phyloP scores from a whole-genome alignment of 2,329 filamentous ascomycete species.

The Bertia moriformis region DNA sequence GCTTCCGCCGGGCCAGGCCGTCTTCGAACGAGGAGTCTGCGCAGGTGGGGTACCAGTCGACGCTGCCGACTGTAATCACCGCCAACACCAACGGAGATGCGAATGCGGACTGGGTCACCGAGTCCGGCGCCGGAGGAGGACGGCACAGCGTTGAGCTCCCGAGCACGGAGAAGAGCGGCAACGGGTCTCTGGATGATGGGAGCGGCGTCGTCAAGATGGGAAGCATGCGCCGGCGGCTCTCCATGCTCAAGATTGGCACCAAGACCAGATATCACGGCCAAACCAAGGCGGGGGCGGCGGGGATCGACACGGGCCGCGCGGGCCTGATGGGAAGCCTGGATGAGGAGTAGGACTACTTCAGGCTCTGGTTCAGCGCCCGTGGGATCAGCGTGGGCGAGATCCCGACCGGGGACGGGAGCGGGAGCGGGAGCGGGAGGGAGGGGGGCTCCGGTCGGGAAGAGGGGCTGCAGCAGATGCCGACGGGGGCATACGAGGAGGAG shows the following conservation, averaged over 20 bases:
- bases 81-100: neutral
- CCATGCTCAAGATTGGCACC: slow-evolving; percentile 61
- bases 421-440: slow-evolving; percentile 11
- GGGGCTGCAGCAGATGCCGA: too few relatives aligned
- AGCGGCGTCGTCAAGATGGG: slow-evolving; percentile 15
- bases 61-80: too few relatives aligned
- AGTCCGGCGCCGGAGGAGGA: neutral
- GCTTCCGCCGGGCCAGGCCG: neutral
- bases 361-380: neutral
- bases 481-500: too few relatives aligned
- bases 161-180: neutral
- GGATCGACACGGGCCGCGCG: slow-evolving; percentile 6
- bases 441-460: neutral
- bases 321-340: slow-evolving; percentile 34
- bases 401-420: too few relatives aligned
- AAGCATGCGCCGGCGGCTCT: slow-evolving; percentile 59
- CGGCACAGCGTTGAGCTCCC: neutral
- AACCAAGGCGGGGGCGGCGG: slow-evolving; percentile 6
- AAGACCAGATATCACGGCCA: slow-evolving; percentile 41
- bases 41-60: neutral
- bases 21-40: neutral
- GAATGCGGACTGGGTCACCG: neutral
- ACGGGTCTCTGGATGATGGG: slow-evolving; percentile 8
- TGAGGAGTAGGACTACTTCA: slow-evolving; percentile 28
- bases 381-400: neutral